These are phyloP conservation scores for Penicillium robsamsonii DNA, from an alignment of 495 filamentous ascomycete genomes.

Conservation along the genomic window DNA sequence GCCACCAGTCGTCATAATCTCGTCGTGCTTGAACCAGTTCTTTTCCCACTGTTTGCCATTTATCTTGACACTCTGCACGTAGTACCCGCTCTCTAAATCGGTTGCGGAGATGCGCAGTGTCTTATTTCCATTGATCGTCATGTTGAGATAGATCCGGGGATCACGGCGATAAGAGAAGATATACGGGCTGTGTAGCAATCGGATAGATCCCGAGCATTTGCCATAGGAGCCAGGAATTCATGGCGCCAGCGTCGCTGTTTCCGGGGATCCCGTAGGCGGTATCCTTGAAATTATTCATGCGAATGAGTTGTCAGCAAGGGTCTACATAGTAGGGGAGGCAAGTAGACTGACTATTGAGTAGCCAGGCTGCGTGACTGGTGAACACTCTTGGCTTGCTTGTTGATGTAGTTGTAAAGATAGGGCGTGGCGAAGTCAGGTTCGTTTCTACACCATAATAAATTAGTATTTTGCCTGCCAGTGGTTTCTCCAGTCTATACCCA, in stretches of 20 bases:
- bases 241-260: constrained; percentile 68
- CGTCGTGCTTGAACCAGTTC: constrained; percentile 56
- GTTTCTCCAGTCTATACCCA: too few species aligned
- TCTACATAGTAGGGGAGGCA: background rate
- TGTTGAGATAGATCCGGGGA: constrained; percentile 57
- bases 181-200: constrained; percentile 60
- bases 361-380: constrained; percentile 44
- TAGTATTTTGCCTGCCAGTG: too few species aligned
- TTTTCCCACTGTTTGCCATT: constrained; percentile 38
- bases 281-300: constrained; percentile 30
- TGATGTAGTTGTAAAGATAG: constrained; percentile 68
- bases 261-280: constrained; percentile 58
- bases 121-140: constrained; percentile 53
- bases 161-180: constrained; percentile 63
- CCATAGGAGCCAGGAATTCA: constrained; percentile 69
- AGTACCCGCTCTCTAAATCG: constrained; percentile 50
- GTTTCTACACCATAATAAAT: too few species aligned
- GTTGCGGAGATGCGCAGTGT: constrained; percentile 49
- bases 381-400: constrained; percentile 58
- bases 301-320: background rate
- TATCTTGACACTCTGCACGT: constrained; percentile 50
- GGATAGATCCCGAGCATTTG: constrained; percentile 71
- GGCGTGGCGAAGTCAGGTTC: constrained; percentile 26
- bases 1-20: constrained; percentile 63
- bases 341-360: constrained; percentile 42